These are phyloP conservation scores for Tetracentron sinense DNA, from an alignment of 164 flowering plant species.

Conservation along the genomic window DNA sequence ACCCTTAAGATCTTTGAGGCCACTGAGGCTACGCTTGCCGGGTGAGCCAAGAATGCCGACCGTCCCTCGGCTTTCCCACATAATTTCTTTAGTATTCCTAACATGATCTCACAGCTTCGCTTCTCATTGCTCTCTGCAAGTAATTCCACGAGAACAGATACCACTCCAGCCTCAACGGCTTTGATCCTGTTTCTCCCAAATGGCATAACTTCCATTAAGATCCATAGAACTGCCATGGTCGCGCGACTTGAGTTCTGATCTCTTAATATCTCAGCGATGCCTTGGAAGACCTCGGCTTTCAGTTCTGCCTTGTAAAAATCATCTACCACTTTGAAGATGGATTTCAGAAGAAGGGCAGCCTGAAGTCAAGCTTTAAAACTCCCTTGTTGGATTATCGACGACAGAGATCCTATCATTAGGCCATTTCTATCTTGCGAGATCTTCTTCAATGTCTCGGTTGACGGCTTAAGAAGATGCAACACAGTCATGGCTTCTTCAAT, in stretches of 20 bases:
- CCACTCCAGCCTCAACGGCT: constrained; percentile 62
- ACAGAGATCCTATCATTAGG: constrained; percentile 25
- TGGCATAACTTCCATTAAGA: constrained; percentile 35
- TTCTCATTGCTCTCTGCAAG: constrained; percentile 45
- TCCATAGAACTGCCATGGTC: constrained; percentile 41
- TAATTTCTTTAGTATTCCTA: constrained; percentile 42
- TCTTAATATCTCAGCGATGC: constrained; percentile 34
- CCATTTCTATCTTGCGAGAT: constrained; percentile 10
- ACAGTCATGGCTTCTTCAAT: constrained; percentile 18
- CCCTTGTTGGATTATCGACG: constrained; percentile 32
- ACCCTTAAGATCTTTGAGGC: constrained; percentile 71
- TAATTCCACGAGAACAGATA: constrained; percentile 41
- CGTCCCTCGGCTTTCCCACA: constrained; percentile 78
- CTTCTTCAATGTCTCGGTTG: constrained; percentile 12
- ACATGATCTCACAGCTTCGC: constrained; percentile 37
- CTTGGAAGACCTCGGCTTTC: constrained; percentile 34
- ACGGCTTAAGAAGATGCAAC: constrained; percentile 17
- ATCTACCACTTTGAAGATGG: constrained; percentile 45
- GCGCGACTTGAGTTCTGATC: constrained; percentile 52
- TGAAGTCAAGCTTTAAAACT: constrained; percentile 49
- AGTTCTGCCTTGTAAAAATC: constrained; percentile 26
- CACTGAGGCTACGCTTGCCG: constrained; percentile 61
- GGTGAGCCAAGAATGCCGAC: constrained; percentile 52
- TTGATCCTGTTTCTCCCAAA: constrained; percentile 58
- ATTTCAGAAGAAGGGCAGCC: constrained; percentile 41